Percentiles rank a stretch among this genome's conserved stretches.
Conservation (phyloP, 345 rosid species). For the Luvunga scandens region DNA sequence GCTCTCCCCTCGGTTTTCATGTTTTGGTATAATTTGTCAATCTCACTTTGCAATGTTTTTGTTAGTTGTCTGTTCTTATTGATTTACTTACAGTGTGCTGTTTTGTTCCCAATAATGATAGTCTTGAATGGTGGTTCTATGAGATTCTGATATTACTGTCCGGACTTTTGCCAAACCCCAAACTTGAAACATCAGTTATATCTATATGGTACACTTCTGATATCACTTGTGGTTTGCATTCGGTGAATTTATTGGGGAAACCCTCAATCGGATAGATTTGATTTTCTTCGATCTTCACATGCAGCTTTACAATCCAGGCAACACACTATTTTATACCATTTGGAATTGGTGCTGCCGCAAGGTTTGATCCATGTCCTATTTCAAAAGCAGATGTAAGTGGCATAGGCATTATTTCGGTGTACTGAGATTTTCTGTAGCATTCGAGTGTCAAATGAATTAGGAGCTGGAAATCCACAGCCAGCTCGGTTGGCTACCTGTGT, state of each 20-base stretch:
- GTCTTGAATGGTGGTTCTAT: constrained; percentile 59
- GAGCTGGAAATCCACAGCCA: constrained; percentile 44
- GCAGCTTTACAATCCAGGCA: constrained; percentile 41
- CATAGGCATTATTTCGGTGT: rapidly evolving
- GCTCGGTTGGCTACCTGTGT: constrained; percentile 36
- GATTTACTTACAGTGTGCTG: neutral
- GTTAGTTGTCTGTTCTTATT: neutral
- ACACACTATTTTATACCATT: constrained; percentile 37
- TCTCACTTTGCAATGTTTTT: neutral
- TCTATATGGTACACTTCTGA: constrained; percentile 43
- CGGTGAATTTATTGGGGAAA: neutral
- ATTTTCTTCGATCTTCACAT: neutral
- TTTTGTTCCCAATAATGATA: constrained; percentile 13
- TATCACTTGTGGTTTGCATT: neutral
- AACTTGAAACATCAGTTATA: constrained; percentile 53
- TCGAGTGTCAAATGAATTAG: constrained; percentile 49
- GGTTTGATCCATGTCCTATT: constrained; percentile 29
- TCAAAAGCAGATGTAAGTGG: neutral
- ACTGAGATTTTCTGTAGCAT: constrained; percentile 26
- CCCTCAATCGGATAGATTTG: neutral
- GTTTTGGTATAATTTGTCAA: constrained; percentile 43
- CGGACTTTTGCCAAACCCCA: constrained; percentile 48
- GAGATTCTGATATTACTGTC: constrained; percentile 47
- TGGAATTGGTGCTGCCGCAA: constrained; percentile 53
- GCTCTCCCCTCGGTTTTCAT: constrained; percentile 51